Evolutionary conservation across 805 yeast genomes (phyloP), one percentile per base, ranked within the genome.

Genomic region (Saturnispora galanensis): DNA sequence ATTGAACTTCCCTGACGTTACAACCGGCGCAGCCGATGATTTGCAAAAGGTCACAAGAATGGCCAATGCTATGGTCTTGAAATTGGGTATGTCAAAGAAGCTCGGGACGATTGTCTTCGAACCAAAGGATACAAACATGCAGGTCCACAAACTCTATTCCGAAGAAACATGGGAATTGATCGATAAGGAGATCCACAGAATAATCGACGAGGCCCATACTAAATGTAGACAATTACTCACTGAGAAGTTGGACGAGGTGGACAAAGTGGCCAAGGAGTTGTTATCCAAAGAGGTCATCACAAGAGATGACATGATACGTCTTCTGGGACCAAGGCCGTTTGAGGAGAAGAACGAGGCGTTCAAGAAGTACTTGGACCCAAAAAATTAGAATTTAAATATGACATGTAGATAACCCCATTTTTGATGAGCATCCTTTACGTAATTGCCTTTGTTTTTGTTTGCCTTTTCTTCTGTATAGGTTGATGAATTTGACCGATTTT

Each of bases 1-100:
- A 65, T 65, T 93, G 40, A 88, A 90, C 60, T 93, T 93, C 59
- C 73, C 77, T 15, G 78, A 89, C n/a, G 95, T 93, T 9, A 89
- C 97, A 6, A 80, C 94, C 45, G 98, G 99, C 47, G 98, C 96
- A 0, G 79, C 88, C 17, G 96, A 93, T 58, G 99, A 93, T 63
- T 89, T 93, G 70, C 86, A 90, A 62, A 93, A 93, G 63, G 96
- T 93, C 17, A 90, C 97, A 0, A 79, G 79, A 47, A 86, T 93
- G 76, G 97, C 97, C 1, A 84, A 81, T 39, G 77, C 83, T 26
- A 93, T 93, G 98, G 96, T 94, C 18, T 76, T 90, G 38, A 77
- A 80, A 50, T 74, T 87, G 56, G 99, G 99, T 44, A 93, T 93
- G 98, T 80, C 90, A 5, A 63, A 72, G 21, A 81, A 82, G 59